phyloP scores from a whole-genome alignment of 768 basidiomycete genomes.

The Leucocoprinus leucothites region DNA sequence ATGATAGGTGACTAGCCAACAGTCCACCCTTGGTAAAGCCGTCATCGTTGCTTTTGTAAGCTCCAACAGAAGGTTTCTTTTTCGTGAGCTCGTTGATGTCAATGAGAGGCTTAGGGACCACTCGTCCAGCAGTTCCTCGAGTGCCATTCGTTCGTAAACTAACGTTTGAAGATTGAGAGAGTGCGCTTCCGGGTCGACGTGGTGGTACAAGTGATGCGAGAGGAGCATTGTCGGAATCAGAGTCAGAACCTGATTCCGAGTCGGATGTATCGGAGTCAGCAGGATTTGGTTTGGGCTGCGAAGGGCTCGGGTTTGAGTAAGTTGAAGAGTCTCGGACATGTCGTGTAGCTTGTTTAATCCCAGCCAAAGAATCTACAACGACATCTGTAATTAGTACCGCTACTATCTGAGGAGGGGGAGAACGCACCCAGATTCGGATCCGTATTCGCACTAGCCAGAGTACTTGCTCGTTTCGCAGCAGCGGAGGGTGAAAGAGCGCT shows the following conservation, averaged over 20 bases:
- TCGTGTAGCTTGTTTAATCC: slow-evolving; percentile 18
- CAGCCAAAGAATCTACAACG: slow-evolving; percentile 11
- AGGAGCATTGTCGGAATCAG: slow-evolving; percentile 54
- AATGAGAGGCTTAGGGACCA: slow-evolving; percentile 41
- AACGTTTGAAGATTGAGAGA: slow-evolving; percentile 36
- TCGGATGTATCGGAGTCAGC: slow-evolving; percentile 15
- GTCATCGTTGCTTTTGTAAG: slow-evolving; percentile 1
- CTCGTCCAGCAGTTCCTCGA: slow-evolving; percentile 12
- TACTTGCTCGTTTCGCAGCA: slow-evolving; percentile 49
- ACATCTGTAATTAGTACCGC: not conserved
- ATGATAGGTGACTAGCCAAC: not conserved
- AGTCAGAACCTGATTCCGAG: slow-evolving; percentile 26
- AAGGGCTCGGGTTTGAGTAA: slow-evolving; percentile 19
- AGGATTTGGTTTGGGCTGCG: not conserved
- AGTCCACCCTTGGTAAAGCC: slow-evolving; percentile 3
- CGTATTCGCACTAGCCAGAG: slow-evolving; percentile 30
- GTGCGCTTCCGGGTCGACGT: slow-evolving; percentile 63
- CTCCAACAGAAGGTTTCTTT: slow-evolving; percentile 9
- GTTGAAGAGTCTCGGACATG: slow-evolving; percentile 27
- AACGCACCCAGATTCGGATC: slow-evolving; percentile 27
- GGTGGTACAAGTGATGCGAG: slow-evolving; percentile 61
- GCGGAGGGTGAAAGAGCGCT: slow-evolving; percentile 53
- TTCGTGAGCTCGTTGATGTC: slow-evolving; percentile 45
- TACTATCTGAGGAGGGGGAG: not conserved
- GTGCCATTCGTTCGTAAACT: slow-evolving; percentile 23